A percentile compares a stretch with the other conserved stretches of the same genome.
These are phyloP conservation scores for Luvunga scandens DNA, from an alignment of 345 rosid species.

Conservation along the genomic window DNA sequence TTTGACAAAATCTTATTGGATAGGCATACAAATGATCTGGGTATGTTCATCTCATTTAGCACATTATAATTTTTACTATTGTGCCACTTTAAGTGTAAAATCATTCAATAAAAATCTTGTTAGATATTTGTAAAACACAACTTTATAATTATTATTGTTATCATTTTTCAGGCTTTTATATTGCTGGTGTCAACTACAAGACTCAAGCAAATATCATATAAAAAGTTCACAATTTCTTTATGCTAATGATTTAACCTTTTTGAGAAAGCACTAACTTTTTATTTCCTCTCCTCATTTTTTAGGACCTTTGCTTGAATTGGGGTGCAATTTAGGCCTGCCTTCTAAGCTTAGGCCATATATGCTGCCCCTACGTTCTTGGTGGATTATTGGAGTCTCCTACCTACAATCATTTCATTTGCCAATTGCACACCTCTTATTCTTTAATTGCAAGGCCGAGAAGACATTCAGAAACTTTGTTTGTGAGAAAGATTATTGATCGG, in stretches of 20 bases:
- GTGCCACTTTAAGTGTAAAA: not conserved
- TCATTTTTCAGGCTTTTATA: too few species aligned
- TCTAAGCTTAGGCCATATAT: not conserved
- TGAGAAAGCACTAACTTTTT: not conserved
- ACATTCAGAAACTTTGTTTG: not conserved
- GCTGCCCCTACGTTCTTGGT: not conserved
- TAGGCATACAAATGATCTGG: not conserved
- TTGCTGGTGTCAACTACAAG: not conserved
- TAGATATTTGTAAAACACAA: too few species aligned
- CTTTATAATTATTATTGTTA: too few species aligned
- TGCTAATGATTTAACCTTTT: not conserved
- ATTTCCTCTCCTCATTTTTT: not conserved
- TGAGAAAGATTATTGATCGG: not conserved
- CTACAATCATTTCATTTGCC: not conserved
- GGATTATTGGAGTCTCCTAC: not conserved
- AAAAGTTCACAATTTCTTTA: not conserved
- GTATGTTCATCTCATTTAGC: not conserved
- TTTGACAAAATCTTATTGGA: too few species aligned
- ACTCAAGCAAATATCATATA: not conserved
- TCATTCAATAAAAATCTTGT: too few species aligned
- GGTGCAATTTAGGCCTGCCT: not conserved
- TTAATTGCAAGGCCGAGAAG: not conserved
- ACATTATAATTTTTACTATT: not conserved
- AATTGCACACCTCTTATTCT: not conserved
- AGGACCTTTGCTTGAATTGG: not conserved